Base-by-base conservation (phyloP, 2,329 filamentous ascomycete species). In the Tothia fuscella region DNA sequence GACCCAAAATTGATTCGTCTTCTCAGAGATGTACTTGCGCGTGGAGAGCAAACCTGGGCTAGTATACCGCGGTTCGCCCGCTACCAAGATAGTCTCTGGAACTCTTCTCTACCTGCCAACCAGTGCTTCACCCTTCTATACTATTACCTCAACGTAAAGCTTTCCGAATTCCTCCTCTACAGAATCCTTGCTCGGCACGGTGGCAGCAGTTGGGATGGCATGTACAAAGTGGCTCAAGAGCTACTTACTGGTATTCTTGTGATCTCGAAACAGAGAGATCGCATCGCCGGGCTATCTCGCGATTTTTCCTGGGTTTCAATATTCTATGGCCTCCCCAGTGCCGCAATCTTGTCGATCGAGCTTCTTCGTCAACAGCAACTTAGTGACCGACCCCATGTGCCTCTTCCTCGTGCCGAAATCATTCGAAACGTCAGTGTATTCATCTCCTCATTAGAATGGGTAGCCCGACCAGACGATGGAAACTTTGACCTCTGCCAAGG, bases 361-460 rank as follows among this genome's bases (percentile, higher is more conserved):
- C 49, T 68, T 7, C 56, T 67, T 2, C 62, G 61, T 30, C 63
- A 67, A 50, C 60, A 64, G 32, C 58, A 60, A 37, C 29, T 16
- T 7, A 5, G 12, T 21, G 33, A 17, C 14, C 47, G 56, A 49
- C 42, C 51, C 52, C 2, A 51, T 56, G 20, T 38, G 6, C 19
- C 21, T 67, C 1, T 60, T 62, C 10, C 55, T 14, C 33, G 64
- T 7, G 64, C 63, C 0, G 63, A 66, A 20, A 64, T 60, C 0
- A 65, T 68, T 4, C 64, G 67, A 43, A 58, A 62, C 26, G 55
- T 68, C 2, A 62, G 59, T 20, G 64, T 67, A n/a, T 63, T 66
- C 47, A 60, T 64, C 12, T 59, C 61, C 2, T 61, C 59, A 21
- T 51, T 68, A 2, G 60, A 55, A 1, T 55, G 55, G 2, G 57